A percentile compares a stretch with the other conserved stretches of the same genome.
Conservation (phyloP, 441 rosid genomes). For the Breynia disticha region DNA sequence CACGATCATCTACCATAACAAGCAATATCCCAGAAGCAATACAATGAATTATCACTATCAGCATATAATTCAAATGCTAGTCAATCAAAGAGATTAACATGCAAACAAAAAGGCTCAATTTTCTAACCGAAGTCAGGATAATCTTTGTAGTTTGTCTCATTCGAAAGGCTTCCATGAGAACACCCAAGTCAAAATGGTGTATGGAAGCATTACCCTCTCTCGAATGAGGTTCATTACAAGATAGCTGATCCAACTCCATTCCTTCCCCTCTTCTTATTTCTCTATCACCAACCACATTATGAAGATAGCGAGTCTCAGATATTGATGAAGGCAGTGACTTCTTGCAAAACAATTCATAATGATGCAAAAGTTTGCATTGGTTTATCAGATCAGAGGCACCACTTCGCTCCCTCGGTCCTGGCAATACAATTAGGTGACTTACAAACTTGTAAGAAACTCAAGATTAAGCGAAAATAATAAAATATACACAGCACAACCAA, state of each 20-base stretch:
- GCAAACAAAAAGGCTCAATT: slow-evolving; percentile 2
- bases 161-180: slow-evolving; percentile 60
- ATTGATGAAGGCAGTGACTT: slow-evolving; percentile 60
- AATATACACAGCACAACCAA: not conserved
- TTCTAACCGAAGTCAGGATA: slow-evolving; percentile 50
- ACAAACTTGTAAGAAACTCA: not conserved
- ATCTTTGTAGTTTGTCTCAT: slow-evolving; percentile 49
- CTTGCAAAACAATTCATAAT: slow-evolving; percentile 81
- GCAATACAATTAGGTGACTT: not conserved
- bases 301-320: slow-evolving; percentile 67
- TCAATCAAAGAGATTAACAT: not conserved
- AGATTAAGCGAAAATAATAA: not conserved
- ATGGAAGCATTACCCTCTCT: slow-evolving; percentile 42
- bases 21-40: not conserved
- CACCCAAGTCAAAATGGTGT: slow-evolving; percentile 58
- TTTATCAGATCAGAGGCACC: slow-evolving; percentile 72
- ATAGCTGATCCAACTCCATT: slow-evolving; percentile 75
- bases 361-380: slow-evolving; percentile 61
- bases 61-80: not conserved
- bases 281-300: slow-evolving; percentile 26
- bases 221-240: slow-evolving; percentile 28
- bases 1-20: not conserved
- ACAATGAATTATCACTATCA: not conserved
- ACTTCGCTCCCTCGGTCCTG: slow-evolving; percentile 68
- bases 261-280: slow-evolving; percentile 58